Evolutionary conservation across 768 basidiomycete genomes (phyloP), one percentile per base, ranked within the genome.

Genomic region (Lactarius evosmus): DNA sequence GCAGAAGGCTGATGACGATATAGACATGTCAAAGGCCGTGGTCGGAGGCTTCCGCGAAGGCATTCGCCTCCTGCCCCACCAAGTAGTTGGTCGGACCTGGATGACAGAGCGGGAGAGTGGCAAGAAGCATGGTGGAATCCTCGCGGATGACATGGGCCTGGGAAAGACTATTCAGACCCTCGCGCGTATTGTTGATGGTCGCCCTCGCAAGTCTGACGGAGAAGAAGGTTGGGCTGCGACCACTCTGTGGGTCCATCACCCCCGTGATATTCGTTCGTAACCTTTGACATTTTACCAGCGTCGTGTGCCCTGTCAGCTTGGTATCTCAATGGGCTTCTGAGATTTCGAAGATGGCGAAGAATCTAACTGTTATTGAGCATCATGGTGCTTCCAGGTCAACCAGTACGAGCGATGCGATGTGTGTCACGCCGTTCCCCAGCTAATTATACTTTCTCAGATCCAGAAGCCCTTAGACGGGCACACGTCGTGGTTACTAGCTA

Each of bases 141-240:
- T 97, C 16, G 94, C 94, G 5, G 95, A 98, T 72, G 91, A 91
- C 70, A 92, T 92, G 88, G 91, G 89, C 63, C 79, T 92, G 1
- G 91, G 91, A 1, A 93, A 95, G 77, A 99, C 97, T 0, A 91
- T 98, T 27, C 96, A 98, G 71, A 91, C 91, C 0, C 77, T 98
- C 14, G 82, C 89, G 0, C 84, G 93, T 1, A 95, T 99, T 46
- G 85, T 93, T 0, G 93, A 95, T 60, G 90, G 92, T 0, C 81
- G 84, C 4, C 83, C 90, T 8, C 83, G 79, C 22, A 85, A 85
- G 65, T 80, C 82, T 5, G 91, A 96, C 69, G 82, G 79, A 66
- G 80, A 80, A 25, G 86, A 85, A 16, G 91, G 92, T 0, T 95
- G 83, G 81, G 81, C 85, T 27, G 82, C 81, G 3, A 75, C 84